Evolutionary conservation across 345 rosid genomes (phyloP).

Genomic region (Kernera saxatilis): DNA sequence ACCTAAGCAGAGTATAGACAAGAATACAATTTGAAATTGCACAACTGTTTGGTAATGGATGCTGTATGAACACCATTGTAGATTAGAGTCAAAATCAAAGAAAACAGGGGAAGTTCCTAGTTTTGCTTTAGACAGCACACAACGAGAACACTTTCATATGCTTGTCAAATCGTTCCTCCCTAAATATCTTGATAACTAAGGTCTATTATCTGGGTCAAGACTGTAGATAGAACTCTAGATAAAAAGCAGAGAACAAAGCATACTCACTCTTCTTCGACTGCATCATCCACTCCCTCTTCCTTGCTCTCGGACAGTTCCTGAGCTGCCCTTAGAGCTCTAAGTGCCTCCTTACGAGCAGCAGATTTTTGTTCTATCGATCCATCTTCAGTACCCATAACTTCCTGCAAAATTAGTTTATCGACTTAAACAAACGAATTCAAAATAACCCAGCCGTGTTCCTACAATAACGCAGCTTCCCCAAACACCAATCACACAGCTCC

Average conservation of each 20-base stretch:
- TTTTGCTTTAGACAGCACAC: background rate
- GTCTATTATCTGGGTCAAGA: background rate
- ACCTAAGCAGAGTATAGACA: background rate
- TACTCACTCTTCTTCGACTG: constrained; percentile 31
- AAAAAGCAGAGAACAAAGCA: background rate
- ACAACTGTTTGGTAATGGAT: background rate
- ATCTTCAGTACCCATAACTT: constrained; percentile 53
- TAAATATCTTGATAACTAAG: background rate
- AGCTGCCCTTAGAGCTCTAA: constrained; percentile 73
- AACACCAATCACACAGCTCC: background rate
- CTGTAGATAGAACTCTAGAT: background rate
- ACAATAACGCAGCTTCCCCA: background rate
- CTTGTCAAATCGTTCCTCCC: background rate
- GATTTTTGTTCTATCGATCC: constrained; percentile 66
- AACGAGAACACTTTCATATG: background rate
- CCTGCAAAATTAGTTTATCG: constrained; percentile 5
- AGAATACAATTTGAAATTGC: background rate
- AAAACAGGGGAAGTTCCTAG: background rate
- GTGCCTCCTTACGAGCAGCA: constrained; percentile 69
- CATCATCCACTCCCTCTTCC: constrained; percentile 30
- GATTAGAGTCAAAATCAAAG: background rate
- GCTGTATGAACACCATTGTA: background rate
- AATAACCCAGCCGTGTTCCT: background rate
- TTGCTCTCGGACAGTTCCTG: constrained; percentile 45
- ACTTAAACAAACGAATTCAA: background rate